phyloP scores from a whole-genome alignment of 2,329 filamentous ascomycete species.

The Cucurbitaria berberidis region DNA sequence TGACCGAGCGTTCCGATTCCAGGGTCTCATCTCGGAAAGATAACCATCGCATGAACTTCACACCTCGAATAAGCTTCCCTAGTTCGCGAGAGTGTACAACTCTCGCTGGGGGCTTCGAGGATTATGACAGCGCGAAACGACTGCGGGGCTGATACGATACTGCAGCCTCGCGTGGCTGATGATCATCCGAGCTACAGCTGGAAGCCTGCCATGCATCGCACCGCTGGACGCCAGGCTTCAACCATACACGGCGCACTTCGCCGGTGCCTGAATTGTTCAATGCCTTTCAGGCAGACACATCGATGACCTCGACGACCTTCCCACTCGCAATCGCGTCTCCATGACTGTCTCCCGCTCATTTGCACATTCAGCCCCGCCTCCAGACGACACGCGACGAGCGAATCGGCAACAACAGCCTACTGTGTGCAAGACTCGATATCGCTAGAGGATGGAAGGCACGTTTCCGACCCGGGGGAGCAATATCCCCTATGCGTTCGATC shows the following conservation, averaged over 20 bases:
- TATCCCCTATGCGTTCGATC: slow-evolving; percentile 42
- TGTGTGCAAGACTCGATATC: neutral
- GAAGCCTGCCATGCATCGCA: slow-evolving; percentile 11
- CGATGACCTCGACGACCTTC: slow-evolving; percentile 31
- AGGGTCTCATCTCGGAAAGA: slow-evolving; percentile 20
- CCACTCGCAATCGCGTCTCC: slow-evolving; percentile 5
- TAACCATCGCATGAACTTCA: slow-evolving; percentile 8
- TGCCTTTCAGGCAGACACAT: slow-evolving; percentile 39
- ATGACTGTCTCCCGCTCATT: slow-evolving; percentile 6
- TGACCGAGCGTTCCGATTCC: slow-evolving; percentile 16
- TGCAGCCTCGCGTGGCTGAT: slow-evolving; percentile 20
- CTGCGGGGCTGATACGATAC: slow-evolving; percentile 13
- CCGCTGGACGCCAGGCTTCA: slow-evolving; percentile 34
- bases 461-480: slow-evolving; percentile 35
- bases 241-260: slow-evolving; percentile 11
- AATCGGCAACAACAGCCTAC: slow-evolving; percentile 6
- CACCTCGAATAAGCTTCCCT: neutral
- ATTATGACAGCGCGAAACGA: slow-evolving; percentile 7
- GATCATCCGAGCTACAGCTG: slow-evolving; percentile 25
- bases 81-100: neutral
- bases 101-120: neutral
- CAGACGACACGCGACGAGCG: slow-evolving; percentile 20
- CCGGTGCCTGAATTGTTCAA: slow-evolving; percentile 35
- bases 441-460: slow-evolving; percentile 28
- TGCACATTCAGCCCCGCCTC: slow-evolving; percentile 18